These are phyloP conservation scores for Pleurozium schreberi DNA, from an alignment of 225 moss, liverwort and hornwort species.

Conservation along the genomic window DNA sequence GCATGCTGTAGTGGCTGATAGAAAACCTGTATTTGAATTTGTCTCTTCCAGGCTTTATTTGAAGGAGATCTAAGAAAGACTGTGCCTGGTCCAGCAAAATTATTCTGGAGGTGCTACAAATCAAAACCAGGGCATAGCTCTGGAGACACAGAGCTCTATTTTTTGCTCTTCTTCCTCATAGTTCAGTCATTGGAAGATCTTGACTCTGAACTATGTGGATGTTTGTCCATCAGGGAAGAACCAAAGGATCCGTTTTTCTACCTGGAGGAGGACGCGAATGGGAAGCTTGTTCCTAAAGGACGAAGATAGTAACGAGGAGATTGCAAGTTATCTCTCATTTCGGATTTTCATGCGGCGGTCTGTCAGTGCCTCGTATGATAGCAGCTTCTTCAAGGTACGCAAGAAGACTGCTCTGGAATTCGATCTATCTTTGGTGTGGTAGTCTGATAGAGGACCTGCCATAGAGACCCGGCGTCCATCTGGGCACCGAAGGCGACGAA, in stretches of 20 bases:
- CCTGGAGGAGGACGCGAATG: conserved; percentile 50
- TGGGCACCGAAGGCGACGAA: background rate
- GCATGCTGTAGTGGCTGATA: background rate
- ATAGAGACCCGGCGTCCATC: background rate
- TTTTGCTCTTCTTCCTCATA: background rate
- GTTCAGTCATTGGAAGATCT: background rate
- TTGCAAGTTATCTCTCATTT: background rate
- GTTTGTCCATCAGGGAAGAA: conserved; percentile 54
- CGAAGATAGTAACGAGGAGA: background rate
- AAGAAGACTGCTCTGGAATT: background rate
- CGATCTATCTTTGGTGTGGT: background rate
- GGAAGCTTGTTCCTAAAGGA: conserved; percentile 31
- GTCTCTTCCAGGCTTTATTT: conserved; percentile 60
- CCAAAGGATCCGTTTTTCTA: conserved; percentile 64
- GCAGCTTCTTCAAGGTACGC: background rate
- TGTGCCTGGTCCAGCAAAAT: conserved; percentile 63
- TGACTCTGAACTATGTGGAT: background rate
- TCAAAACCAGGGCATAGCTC: conserved; percentile 70
- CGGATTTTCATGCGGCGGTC: background rate
- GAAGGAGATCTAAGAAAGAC: conserved; percentile 69
- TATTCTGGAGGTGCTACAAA: conserved; percentile 76
- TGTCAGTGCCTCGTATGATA: background rate
- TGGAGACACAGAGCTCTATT: background rate
- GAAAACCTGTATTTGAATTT: background rate
- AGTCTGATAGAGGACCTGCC: background rate